Evolutionary conservation across 208 protist species (phyloP).

Genomic region (Jaenimonas drosophilae): DNA sequence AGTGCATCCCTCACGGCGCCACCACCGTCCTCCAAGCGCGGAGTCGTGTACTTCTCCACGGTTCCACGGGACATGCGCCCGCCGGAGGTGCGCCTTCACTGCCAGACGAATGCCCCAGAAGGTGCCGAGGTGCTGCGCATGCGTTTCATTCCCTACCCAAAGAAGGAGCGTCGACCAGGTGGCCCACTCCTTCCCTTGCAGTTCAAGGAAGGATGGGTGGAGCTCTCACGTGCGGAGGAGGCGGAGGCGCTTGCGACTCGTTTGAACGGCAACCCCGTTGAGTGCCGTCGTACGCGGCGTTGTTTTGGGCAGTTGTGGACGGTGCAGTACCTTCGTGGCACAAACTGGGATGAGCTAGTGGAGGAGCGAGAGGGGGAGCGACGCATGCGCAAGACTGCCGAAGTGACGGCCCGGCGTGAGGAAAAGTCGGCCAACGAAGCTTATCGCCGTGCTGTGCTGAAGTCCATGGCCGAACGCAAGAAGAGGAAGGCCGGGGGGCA

Average conservation of each 20-base stretch:
- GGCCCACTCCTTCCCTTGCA: conserved; percentile 54
- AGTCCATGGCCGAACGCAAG: background rate
- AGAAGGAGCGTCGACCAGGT: conserved; percentile 59
- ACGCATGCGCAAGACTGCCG: conserved; percentile 24
- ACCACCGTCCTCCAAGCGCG: no score
- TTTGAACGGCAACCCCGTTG: conserved; percentile 53
- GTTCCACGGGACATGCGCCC: conserved; percentile 72
- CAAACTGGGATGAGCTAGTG: conserved; percentile 52
- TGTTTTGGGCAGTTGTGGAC: conserved; percentile 78
- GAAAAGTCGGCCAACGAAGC: conserved; percentile 67
- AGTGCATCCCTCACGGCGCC: no score
- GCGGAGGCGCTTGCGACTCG: conserved; percentile 29
- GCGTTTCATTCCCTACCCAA: conserved; percentile 64
- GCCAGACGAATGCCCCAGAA: conserved; percentile 50
- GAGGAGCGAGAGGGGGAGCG: conserved; percentile 47
- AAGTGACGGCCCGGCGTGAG: conserved; percentile 30
- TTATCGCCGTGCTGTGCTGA: conserved; percentile 48
- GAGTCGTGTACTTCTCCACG: conserved; percentile 67
- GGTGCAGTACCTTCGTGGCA: conserved; percentile 42
- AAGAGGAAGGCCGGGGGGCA: no score
- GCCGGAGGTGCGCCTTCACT: conserved; percentile 61
- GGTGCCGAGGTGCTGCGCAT: conserved; percentile 55
- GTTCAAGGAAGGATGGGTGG: conserved; percentile 72
- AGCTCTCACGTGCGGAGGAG: conserved; percentile 38
- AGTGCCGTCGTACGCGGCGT: conserved; percentile 42